Evolutionary conservation across 2,329 filamentous ascomycete species (phyloP), one percentile per base, ranked within the genome.

Genomic region (Scedosporium boydii): DNA sequence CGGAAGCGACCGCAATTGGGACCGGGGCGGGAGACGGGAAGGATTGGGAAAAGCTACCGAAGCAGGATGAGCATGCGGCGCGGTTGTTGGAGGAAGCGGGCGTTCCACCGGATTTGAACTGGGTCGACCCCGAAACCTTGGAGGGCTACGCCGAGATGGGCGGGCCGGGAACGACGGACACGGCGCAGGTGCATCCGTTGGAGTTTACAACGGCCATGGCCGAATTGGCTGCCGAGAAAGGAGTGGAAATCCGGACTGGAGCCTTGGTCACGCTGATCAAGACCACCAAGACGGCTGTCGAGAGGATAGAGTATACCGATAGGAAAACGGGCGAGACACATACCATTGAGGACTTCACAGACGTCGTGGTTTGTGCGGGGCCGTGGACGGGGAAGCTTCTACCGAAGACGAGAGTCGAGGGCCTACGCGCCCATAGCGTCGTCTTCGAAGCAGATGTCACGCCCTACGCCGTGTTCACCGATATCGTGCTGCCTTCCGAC

Each of bases 131-230:
- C 1, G 84, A 87, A 4, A 77, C 87, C 2, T 76, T 96, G 23
- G 77, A 78, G 61, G 79, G 80, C 21, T 98, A 96, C 75, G 85
- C 90, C 41, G 86, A 88, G 70, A 97, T 98, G 91, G 91, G 91
- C 26, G 67, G 71, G 1, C 77, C 78, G 2, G 87, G 85, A 2
- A 84, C 86, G 0, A 82, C 82, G 1, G 90, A 91, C 65, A 98
- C 95, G 1, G 90, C 95, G 0, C 95, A 99, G 75, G 93, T 98
- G 2, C 93, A 99, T 70, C 95, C 95, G 0, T 90, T 88, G 65
- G 87, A 91, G 55, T 98, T 99, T 71, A 98, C 95, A 0, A 93
- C 85, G 0, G 81, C 87, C 16, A 96, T 98, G 74, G 90, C 90
- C 4, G 78, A 85, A 51, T 80, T 97, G 12, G 92, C 93, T 0